phyloP scores from a whole-genome alignment of 176 grass and related monocot genomes.

The Cymbopogon citratus region DNA sequence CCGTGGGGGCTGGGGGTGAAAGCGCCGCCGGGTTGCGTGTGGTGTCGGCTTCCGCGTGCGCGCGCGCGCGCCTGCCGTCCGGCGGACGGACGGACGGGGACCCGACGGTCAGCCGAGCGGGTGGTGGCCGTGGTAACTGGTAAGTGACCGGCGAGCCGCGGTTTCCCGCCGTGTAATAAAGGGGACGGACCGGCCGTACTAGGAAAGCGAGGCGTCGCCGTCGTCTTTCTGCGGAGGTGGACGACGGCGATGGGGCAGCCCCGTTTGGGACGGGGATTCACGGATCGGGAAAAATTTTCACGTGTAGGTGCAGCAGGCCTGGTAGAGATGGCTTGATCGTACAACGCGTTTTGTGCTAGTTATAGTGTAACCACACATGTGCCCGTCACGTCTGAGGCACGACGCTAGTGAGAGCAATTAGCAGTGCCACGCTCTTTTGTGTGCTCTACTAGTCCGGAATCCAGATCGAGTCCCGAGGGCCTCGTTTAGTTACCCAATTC shows the following conservation, averaged over 20 bases:
- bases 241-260: background rate
- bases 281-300: background rate
- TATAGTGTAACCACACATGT: too few relatives aligned
- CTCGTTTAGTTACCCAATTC: too few relatives aligned
- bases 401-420: too few relatives aligned
- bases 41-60: background rate
- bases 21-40: conserved; percentile 19
- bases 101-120: background rate
- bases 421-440: too few relatives aligned
- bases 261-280: background rate
- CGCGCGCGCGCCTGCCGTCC: background rate
- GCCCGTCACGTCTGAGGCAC: too few relatives aligned
- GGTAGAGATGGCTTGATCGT: too few relatives aligned
- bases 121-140: too few relatives aligned
- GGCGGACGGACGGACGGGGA: background rate
- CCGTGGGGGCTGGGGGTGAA: background rate
- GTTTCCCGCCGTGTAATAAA: background rate
- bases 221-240: background rate
- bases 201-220: background rate
- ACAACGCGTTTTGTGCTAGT: too few relatives aligned
- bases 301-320: too few relatives aligned
- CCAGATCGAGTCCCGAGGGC: too few relatives aligned
- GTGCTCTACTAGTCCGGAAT: too few relatives aligned
- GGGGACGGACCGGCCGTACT: background rate
- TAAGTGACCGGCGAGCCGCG: background rate